Percentiles rank a stretch among this genome's conserved stretches.
Conservation (phyloP, 768 basidiomycete genomes). For the Tylopilus subfusipes region DNA sequence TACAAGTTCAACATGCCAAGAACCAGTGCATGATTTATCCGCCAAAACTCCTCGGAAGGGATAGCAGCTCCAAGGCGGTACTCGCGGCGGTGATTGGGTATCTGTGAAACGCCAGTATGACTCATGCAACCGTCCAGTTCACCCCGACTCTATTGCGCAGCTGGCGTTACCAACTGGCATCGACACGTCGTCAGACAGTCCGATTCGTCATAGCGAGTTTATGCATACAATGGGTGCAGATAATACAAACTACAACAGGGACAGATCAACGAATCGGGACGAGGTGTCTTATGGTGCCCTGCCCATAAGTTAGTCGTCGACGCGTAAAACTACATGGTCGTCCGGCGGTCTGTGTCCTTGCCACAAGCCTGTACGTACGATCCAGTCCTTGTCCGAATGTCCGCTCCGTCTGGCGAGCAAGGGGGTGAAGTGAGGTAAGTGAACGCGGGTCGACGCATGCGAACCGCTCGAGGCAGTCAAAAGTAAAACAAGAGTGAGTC, state of each 20-base stretch:
- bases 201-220: neutral
- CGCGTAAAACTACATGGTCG: neutral
- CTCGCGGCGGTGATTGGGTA: too few species aligned
- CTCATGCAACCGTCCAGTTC: too few species aligned
- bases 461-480: neutral
- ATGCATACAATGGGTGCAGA: neutral
- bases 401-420: neutral
- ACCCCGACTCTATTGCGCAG: too few species aligned
- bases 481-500: neutral
- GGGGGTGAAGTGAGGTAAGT: neutral
- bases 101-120: too few species aligned
- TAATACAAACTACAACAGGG: neutral
- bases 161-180: too few species aligned
- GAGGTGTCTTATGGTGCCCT: neutral
- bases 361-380: neutral
- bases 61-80: too few species aligned
- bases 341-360: neutral
- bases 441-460: neutral
- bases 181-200: too few species aligned
- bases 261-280: neutral
- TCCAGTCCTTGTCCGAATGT: neutral
- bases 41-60: too few species aligned
- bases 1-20: too few species aligned
- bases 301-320: neutral
- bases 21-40: too few species aligned